phyloP scores from a whole-genome alignment of 2,329 filamentous ascomycete genomes.

The Madurella mycetomatis region DNA sequence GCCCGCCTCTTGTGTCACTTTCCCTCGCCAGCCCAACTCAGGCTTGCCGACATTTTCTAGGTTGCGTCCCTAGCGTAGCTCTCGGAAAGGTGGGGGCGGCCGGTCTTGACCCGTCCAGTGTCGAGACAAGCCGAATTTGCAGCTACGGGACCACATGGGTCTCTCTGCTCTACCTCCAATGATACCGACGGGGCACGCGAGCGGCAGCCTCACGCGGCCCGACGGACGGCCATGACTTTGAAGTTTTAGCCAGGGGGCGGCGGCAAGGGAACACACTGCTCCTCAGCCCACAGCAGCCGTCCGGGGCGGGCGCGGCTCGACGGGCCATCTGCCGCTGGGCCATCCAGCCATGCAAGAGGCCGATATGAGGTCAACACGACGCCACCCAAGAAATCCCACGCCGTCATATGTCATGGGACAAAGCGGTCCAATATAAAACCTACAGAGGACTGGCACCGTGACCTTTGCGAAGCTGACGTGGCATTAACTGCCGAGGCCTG shows the following conservation, averaged over 20 bases:
- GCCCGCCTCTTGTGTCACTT: neutral
- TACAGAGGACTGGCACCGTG: neutral
- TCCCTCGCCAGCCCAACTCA: neutral
- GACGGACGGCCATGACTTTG: neutral
- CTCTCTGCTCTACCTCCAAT: too few species aligned
- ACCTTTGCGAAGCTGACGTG: conserved; percentile 2
- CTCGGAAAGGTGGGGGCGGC: neutral
- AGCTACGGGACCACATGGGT: too few species aligned
- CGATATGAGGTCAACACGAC: too few species aligned
- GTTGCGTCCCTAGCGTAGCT: neutral
- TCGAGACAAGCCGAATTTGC: neutral
- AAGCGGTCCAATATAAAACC: neutral
- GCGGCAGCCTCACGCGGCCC: neutral
- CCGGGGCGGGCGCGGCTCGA: neutral
- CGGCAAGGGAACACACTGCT: neutral
- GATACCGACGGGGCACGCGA: neutral
- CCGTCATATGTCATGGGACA: neutral
- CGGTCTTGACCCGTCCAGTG: neutral
- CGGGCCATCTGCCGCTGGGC: too few species aligned
- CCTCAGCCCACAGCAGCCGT: neutral
- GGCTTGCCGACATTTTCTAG: neutral
- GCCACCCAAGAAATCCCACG: neutral
- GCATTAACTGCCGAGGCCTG: conserved; percentile 2
- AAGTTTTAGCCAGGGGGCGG: too few species aligned
- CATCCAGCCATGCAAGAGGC: neutral